Evolutionary conservation across 371 early-diverging fungal species (phyloP).

Genomic region (Mucor mucedo): DNA sequence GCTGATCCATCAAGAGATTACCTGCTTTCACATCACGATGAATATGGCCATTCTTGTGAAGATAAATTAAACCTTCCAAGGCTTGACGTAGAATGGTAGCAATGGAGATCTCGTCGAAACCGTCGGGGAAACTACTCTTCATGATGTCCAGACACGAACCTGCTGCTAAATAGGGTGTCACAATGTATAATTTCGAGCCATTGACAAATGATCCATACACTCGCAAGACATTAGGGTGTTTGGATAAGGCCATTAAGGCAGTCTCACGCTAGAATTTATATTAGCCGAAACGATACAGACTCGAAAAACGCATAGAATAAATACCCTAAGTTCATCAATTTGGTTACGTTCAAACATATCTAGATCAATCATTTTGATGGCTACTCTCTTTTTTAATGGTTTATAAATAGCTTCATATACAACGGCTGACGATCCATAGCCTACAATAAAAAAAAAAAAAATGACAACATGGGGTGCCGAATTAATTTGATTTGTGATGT

Average conservation of each 20-base stretch:
- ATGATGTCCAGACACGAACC: slow-evolving; percentile 92
- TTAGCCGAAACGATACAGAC: neutral
- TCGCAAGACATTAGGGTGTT: slow-evolving; percentile 83
- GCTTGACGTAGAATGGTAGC: slow-evolving; percentile 86
- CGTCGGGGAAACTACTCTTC: slow-evolving; percentile 80
- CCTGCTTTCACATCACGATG: slow-evolving; percentile 93
- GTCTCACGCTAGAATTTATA: slow-evolving; percentile 71
- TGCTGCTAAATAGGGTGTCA: slow-evolving; percentile 81
- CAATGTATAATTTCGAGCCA: slow-evolving; percentile 80
- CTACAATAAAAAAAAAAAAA: slow-evolving; percentile 40
- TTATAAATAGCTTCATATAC: slow-evolving; percentile 84
- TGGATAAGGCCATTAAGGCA: slow-evolving; percentile 84
- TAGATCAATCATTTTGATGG: slow-evolving; percentile 89
- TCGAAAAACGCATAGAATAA: slow-evolving; percentile 1
- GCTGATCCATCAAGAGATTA: slow-evolving; percentile 82
- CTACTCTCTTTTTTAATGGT: slow-evolving; percentile 73
- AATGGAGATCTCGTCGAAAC: slow-evolving; percentile 81
- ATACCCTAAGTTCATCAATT: slow-evolving; percentile 88
- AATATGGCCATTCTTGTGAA: slow-evolving; percentile 86
- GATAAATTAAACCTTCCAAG: slow-evolving; percentile 83
- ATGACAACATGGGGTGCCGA: neutral
- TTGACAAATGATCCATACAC: slow-evolving; percentile 85
- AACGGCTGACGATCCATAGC: slow-evolving; percentile 89
- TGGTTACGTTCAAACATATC: slow-evolving; percentile 94
- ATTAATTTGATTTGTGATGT: neutral